Evolutionary conservation across 768 basidiomycete genomes (phyloP), one percentile per base, ranked within the genome.

Genomic region (Tulasnella sp.): DNA sequence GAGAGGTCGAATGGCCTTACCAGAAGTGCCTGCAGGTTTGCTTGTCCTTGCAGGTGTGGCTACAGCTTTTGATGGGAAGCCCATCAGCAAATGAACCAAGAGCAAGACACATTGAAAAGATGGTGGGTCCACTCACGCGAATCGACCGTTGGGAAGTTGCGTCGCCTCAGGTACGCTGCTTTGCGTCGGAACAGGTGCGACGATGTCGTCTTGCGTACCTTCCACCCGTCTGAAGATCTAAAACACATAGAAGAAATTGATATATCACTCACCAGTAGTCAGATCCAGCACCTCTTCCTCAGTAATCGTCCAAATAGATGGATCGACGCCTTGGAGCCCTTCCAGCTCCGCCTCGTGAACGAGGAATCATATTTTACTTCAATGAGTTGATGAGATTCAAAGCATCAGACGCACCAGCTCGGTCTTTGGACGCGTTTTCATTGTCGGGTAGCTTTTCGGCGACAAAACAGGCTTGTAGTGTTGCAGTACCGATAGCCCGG

Each of bases 31-130:
- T 85, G 77, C 92, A 94, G 52, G 81, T 83, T 4, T 81, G 80
- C 79, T 92, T 94, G 76, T 92, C 87, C 78, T 89, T 91, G 83
- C 92, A 94, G 26, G 84, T 67, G 75, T 94, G 92, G 75, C 90
- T 90, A 77, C 92, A 94, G 66, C 91, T 92, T 22, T 42, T 72
- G 40, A 41, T n/a, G 8, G 1, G 12, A 34, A 4, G 35, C n/a
- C 41, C 52, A 73, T 37, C 35, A 1, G 68, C 34, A 9, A 71
- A 17, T 22, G 36, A 52, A 26, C 17, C n/a, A n/a, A 47, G 40
- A 14, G 12, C 26, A 47, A 12, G 14, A 29, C 44, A 65, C 1
- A 42, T 62, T 62, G 36, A 69, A 11, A 47, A 12, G 7, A 66
- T 29, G 5, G 19, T 22, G 11, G 47, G 59, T 44, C 39, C n/a